Evolutionary conservation across 192 early-diverging fungal species (phyloP), one percentile per base, ranked within the genome.

Genomic region (Umbelopsis sp.): DNA sequence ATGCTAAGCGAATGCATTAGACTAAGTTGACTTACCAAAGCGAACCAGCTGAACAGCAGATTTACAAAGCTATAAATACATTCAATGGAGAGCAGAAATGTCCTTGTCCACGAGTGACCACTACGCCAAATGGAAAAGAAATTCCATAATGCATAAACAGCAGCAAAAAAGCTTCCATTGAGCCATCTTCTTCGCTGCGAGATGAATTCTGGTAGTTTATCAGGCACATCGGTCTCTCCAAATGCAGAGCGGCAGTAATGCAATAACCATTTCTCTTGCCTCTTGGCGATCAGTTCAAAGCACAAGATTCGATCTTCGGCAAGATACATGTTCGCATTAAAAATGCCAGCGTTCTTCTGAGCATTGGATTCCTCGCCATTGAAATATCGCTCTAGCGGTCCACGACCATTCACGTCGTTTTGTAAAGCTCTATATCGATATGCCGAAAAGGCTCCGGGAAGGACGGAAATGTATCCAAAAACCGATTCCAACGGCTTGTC

Each of bases 291-390:
- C 49, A 94, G 78, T 81, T 94, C 92, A 79, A 92, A 94, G 75
- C 92, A 94, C 20, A 94, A 80, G 58, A 94, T 94, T 67, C 92
- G 88, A 74, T 94, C 92, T 79, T 94, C 92, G 18, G 92, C 92
- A 61, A 87, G 76, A 47, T 87, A 88, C 82, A 84, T 83, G 68
- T 83, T 86, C 16, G 80, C 82, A 52, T 82, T 78, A 50, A 84
- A 84, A 22, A 86, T 75, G 1, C 78, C 80, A 12, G 76, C 78
- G 37, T 81, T 72, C 15, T 82, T 77, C 13, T 22, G 77, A 52
- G 46, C 74, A 71, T 71, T 74, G 52, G 88, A 80, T 21, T 74
- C 79, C 69, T 93, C 91, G 15, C 91, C 91, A 49, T 84, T 85
- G 72, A 92, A 92, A 75, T 93, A 93, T 15, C 70, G 74, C 45